These are phyloP conservation scores for Pelagomonas calceolata DNA, from an alignment of 108 stramenopile species.

Conservation along the genomic window DNA sequence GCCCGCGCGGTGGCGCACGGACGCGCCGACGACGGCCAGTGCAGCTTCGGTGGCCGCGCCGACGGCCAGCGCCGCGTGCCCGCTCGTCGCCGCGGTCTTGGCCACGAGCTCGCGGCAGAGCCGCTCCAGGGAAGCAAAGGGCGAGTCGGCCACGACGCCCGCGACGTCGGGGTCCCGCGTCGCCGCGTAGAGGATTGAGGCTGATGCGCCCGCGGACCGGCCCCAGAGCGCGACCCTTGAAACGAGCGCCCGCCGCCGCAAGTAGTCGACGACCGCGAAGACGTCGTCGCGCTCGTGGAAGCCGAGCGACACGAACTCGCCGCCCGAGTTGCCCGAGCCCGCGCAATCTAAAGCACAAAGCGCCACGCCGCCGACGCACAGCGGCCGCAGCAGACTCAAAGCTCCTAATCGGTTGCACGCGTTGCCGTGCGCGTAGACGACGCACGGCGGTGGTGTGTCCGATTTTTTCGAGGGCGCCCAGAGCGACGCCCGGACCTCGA, in stretches of 20 bases:
- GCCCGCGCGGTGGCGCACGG: background rate
- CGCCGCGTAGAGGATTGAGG: constrained; percentile 40
- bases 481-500: constrained; percentile 15
- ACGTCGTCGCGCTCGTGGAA: constrained; percentile 48
- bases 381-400: constrained; percentile 30
- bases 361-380: constrained; percentile 34
- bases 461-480: constrained; percentile 26
- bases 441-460: constrained; percentile 9
- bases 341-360: constrained; percentile 45
- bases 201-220: constrained; percentile 51
- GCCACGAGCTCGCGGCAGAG: constrained; percentile 20
- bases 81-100: background rate
- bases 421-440: constrained; percentile 32
- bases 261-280: constrained; percentile 15
- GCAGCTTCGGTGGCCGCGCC: background rate
- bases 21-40: constrained; percentile 6
- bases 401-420: constrained; percentile 21
- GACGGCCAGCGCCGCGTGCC: background rate
- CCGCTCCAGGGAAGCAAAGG: constrained; percentile 33
- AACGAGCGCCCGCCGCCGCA: constrained; percentile 17
- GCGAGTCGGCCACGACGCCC: constrained; percentile 43
- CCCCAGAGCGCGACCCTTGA: constrained; percentile 46
- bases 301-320: constrained; percentile 48
- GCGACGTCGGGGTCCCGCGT: constrained; percentile 45
- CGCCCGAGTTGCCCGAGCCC: constrained; percentile 42